These are phyloP conservation scores for Cystobasidiaceae sp. DNA, from an alignment of 1,284 basidiomycete species.

Conservation along the genomic window DNA sequence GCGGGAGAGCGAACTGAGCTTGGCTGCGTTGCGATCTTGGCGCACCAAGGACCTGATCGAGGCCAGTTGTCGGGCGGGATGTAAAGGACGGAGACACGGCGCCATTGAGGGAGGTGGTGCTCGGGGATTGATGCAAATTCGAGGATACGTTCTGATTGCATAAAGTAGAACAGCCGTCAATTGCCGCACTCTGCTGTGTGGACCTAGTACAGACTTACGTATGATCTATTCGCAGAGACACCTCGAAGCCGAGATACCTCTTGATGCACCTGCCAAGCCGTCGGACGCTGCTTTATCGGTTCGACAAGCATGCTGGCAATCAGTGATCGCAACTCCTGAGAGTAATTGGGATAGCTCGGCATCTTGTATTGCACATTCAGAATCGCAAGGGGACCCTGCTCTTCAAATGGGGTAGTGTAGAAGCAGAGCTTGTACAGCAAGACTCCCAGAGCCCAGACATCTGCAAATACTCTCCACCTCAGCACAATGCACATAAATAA, in stretches of 20 bases:
- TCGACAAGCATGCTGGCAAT: slow-evolving; percentile 61
- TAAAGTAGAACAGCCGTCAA: neutral
- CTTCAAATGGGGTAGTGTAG: slow-evolving; percentile 92
- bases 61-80: slow-evolving; percentile 12
- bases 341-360: slow-evolving; percentile 89
- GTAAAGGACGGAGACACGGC: slow-evolving; percentile 19
- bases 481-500: neutral
- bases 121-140: neutral
- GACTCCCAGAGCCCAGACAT: slow-evolving; percentile 72
- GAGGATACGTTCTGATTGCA: neutral
- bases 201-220: slow-evolving; percentile 13
- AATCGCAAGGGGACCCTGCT: slow-evolving; percentile 91
- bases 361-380: slow-evolving; percentile 93
- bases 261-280: slow-evolving; percentile 44
- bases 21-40: neutral
- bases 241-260: slow-evolving; percentile 42
- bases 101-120: slow-evolving; percentile 12
- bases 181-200: neutral
- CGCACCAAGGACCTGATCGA: slow-evolving; percentile 7
- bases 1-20: neutral
- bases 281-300: slow-evolving; percentile 35
- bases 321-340: slow-evolving; percentile 72
- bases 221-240: slow-evolving; percentile 32
- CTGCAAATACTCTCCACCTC: slow-evolving; percentile 43
- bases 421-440: slow-evolving; percentile 83